Evolutionary conservation across 2,329 filamentous ascomycete species (phyloP).

Genomic region (Sarocladiaceae sp.): DNA sequence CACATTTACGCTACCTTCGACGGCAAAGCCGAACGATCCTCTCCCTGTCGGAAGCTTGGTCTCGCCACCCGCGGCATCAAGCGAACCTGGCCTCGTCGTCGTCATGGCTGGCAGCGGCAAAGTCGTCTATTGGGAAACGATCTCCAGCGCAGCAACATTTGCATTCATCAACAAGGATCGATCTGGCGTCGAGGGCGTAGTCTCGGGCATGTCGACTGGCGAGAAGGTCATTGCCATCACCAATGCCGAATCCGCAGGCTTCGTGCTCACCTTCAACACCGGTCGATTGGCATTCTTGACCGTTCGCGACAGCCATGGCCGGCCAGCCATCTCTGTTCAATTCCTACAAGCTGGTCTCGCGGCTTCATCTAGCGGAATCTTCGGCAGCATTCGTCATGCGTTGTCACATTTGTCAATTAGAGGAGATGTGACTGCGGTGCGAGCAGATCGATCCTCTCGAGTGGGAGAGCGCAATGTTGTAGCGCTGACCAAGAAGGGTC

Average conservation of each 20-base stretch:
- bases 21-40: slow-evolving; percentile 63
- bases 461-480: slow-evolving; percentile 84
- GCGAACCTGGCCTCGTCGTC: slow-evolving; percentile 80
- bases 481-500: slow-evolving; percentile 71
- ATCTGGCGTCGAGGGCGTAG: slow-evolving; percentile 70
- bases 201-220: slow-evolving; percentile 71
- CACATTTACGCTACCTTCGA: slow-evolving; percentile 73
- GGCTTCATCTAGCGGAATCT: slow-evolving; percentile 59
- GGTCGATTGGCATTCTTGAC: slow-evolving; percentile 84
- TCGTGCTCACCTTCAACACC: slow-evolving; percentile 78
- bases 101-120: slow-evolving; percentile 80
- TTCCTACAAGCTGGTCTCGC: slow-evolving; percentile 64
- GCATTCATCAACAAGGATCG: slow-evolving; percentile 79
- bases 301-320: slow-evolving; percentile 80
- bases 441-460: slow-evolving; percentile 64
- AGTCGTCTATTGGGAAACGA: slow-evolving; percentile 92
- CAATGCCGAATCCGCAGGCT: slow-evolving; percentile 80
- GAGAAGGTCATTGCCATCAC: slow-evolving; percentile 75
- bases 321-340: slow-evolving; percentile 73
- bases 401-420: slow-evolving; percentile 66
- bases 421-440: slow-evolving; percentile 76
- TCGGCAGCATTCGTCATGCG: slow-evolving; percentile 76
- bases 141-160: slow-evolving; percentile 81
- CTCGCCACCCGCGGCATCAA: slow-evolving; percentile 70
- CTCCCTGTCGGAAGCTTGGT: slow-evolving; percentile 82